A percentile compares a stretch with the other conserved stretches of the same genome.
Evolutionary conservation across 768 basidiomycete species (phyloP).

Genomic region (Gymnopilus junonius): DNA sequence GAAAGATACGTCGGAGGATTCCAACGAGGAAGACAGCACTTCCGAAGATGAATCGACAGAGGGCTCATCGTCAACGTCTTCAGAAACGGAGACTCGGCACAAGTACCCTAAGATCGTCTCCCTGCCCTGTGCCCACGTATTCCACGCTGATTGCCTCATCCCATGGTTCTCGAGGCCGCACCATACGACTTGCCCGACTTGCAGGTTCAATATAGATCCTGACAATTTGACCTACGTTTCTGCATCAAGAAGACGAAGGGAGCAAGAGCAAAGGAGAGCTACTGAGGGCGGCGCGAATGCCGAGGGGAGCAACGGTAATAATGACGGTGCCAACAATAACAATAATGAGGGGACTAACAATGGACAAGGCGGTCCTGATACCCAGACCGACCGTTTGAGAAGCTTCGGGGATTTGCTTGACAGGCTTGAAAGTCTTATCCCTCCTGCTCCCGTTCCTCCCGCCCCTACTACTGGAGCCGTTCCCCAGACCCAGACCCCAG

Average conservation of each 20-base stretch:
- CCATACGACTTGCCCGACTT: conserved; percentile 84
- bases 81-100: conserved; percentile 2
- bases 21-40: background rate
- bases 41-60: conserved; percentile 5
- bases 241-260: conserved; percentile 25
- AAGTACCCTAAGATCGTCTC: conserved; percentile 57
- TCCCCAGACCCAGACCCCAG: background rate
- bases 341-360: background rate
- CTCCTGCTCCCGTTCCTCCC: background rate
- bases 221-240: conserved; percentile 64
- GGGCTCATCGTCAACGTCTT: background rate
- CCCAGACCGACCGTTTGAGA: too few relatives aligned
- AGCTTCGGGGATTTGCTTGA: too few relatives aligned
- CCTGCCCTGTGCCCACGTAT: conserved; percentile 82
- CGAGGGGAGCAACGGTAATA: background rate
- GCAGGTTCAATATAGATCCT: conserved; percentile 83
- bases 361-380: background rate
- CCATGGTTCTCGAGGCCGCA: conserved; percentile 84
- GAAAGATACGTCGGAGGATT: conserved; percentile 12
- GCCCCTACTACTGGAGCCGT: too few relatives aligned
- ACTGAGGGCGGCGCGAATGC: conserved; percentile 4
- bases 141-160: conserved; percentile 76
- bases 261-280: conserved; percentile 8
- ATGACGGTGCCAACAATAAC: background rate
- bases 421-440: too few relatives aligned